Conservation (phyloP, 371 early-diverging fungal species). For the Actinomucor elegans region DNA sequence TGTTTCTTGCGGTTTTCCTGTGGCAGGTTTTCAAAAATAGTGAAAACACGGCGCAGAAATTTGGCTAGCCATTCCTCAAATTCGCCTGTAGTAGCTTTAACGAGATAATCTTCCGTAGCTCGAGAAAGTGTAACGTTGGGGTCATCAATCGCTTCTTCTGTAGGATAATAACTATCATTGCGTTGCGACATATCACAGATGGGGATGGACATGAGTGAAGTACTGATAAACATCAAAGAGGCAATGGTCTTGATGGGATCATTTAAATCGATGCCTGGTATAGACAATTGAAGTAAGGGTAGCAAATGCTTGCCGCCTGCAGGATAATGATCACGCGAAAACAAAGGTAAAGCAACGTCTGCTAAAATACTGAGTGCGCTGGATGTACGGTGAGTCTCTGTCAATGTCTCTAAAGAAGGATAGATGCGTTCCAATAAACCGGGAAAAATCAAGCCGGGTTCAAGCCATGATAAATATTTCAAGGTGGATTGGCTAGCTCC, state of each 20-base stretch:
- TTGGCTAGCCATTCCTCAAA: slow-evolving; percentile 89
- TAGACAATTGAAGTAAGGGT: slow-evolving; percentile 70
- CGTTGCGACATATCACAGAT: slow-evolving; percentile 57
- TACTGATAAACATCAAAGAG: slow-evolving; percentile 74
- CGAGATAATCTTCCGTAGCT: slow-evolving; percentile 62
- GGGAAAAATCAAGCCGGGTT: slow-evolving; percentile 78
- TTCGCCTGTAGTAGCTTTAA: slow-evolving; percentile 68
- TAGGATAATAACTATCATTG: slow-evolving; percentile 35
- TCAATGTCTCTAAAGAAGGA: slow-evolving; percentile 84
- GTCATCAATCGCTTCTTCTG: slow-evolving; percentile 54
- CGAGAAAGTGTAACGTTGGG: slow-evolving; percentile 30
- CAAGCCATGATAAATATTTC: slow-evolving; percentile 72
- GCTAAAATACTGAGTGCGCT: slow-evolving; percentile 75
- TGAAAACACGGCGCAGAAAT: slow-evolving; percentile 76
- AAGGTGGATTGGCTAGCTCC: slow-evolving; percentile 69
- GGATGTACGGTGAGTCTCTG: slow-evolving; percentile 87
- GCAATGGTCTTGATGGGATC: slow-evolving; percentile 80
- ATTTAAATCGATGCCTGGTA: slow-evolving; percentile 92
- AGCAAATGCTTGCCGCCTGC: slow-evolving; percentile 83
- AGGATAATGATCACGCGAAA: slow-evolving; percentile 73
- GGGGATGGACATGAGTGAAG: slow-evolving; percentile 65
- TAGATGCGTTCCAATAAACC: slow-evolving; percentile 81
- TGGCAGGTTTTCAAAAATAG: slow-evolving; percentile 80
- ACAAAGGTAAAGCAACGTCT: slow-evolving; percentile 65
- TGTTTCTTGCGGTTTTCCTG: slow-evolving; percentile 53